Conservation (phyloP, 805 yeast genomes). For the Barnettozyma siamensis region DNA sequence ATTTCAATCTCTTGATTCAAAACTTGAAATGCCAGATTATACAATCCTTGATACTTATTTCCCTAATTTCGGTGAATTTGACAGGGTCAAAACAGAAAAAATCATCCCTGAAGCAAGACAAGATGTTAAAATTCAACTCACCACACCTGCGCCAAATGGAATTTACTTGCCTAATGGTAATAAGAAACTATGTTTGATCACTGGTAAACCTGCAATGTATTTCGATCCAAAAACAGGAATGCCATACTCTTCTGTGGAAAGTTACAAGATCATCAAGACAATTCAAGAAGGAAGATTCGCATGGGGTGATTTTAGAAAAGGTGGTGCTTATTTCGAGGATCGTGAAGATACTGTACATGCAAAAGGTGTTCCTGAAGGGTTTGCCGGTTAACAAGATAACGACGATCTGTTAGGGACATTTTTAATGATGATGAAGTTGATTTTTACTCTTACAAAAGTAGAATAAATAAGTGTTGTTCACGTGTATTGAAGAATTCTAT, state of each 20-base stretch:
- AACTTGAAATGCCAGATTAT: slow-evolving; percentile 38
- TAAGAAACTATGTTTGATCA: slow-evolving; percentile 63
- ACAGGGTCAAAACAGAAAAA: slow-evolving; percentile 34
- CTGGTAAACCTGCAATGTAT: slow-evolving; percentile 75
- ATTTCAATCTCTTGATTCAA: slow-evolving; percentile 22
- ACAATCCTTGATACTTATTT: slow-evolving; percentile 27
- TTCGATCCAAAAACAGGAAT: slow-evolving; percentile 86
- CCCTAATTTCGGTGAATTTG: slow-evolving; percentile 58
- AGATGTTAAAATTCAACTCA: slow-evolving; percentile 44
- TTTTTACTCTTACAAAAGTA: too few species aligned
- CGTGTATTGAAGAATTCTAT: too few species aligned
- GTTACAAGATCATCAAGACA: slow-evolving; percentile 61
- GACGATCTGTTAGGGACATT: too few species aligned
- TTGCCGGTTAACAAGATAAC: slow-evolving; percentile 32
- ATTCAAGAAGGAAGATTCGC: slow-evolving; percentile 48
- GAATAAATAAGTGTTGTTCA: too few species aligned
- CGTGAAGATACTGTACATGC: slow-evolving; percentile 49
- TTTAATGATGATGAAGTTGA: too few species aligned
- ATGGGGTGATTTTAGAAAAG: slow-evolving; percentile 47
- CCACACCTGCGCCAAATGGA: slow-evolving; percentile 71
- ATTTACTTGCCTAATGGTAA: slow-evolving; percentile 64
- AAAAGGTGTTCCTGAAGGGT: slow-evolving; percentile 84
- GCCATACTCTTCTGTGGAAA: slow-evolving; percentile 78
- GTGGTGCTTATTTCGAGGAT: slow-evolving; percentile 42
- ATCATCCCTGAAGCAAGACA: slow-evolving; percentile 41